Conservation (phyloP, 176 grass and related monocot genomes). For the Tuctoria greenei region DNA sequence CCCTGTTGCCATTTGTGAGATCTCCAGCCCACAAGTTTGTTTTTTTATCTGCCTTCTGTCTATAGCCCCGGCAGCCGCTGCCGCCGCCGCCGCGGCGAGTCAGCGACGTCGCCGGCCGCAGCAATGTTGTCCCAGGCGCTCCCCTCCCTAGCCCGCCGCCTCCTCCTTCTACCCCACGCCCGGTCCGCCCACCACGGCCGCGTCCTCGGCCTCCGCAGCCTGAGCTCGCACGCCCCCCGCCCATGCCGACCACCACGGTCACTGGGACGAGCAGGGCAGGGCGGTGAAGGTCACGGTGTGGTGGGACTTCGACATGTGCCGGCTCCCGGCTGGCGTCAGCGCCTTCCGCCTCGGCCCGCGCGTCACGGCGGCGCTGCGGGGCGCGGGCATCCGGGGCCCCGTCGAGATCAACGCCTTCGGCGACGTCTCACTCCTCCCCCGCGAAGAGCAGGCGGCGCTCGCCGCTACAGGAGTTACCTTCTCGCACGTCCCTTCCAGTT, state of each 20-base stretch:
- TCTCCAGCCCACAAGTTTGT: no score
- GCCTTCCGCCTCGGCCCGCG: constrained; percentile 30
- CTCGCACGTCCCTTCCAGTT: constrained; percentile 56
- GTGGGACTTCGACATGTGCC: constrained; percentile 71
- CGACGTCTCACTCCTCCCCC: constrained; percentile 31
- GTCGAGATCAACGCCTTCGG: constrained; percentile 64
- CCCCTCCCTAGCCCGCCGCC: neutral
- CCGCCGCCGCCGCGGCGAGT: neutral
- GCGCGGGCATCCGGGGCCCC: constrained; percentile 54
- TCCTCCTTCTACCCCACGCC: neutral
- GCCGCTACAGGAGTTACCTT: constrained; percentile 51
- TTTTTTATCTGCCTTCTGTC: neutral
- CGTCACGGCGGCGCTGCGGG: constrained; percentile 52
- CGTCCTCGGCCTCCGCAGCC: neutral
- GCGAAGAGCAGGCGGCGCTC: constrained; percentile 43
- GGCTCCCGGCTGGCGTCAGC: constrained; percentile 38
- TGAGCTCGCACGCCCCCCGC: neutral
- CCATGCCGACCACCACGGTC: neutral
- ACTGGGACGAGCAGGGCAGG: constrained; percentile 43
- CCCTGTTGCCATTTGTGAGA: no score
- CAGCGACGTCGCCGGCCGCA: neutral
- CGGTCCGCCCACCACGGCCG: neutral
- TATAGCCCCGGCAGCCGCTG: neutral
- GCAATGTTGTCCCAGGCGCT: constrained; percentile 29
- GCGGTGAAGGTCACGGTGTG: constrained; percentile 60